These are phyloP conservation scores for Desmodesmus armatus DNA, from an alignment of 139 green algal species.

Conservation along the genomic window DNA sequence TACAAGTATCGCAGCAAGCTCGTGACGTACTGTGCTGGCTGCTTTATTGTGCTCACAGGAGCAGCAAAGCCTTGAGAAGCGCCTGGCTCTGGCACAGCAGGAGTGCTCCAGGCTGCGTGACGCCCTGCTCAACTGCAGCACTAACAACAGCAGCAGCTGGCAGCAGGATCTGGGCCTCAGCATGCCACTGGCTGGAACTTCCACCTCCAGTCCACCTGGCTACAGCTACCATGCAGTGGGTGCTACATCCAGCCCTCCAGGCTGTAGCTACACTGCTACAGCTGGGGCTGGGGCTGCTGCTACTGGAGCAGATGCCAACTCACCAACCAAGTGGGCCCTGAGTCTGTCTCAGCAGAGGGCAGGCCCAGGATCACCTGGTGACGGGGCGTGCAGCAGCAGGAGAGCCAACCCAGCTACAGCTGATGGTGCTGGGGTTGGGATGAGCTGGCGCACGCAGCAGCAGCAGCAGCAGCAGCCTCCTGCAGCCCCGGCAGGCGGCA, in stretches of 20 bases:
- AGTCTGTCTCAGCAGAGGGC: no score
- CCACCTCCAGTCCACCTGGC: not conserved
- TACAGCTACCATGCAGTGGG: not conserved
- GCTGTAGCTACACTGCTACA: not conserved
- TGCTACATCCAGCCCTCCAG: not conserved
- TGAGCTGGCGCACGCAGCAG: no score
- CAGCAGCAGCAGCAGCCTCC: no score
- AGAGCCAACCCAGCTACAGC: no score
- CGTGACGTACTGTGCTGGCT: not conserved
- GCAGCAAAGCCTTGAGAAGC: slow-evolving; percentile 18
- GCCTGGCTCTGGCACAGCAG: slow-evolving; percentile 10
- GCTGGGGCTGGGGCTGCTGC: not conserved
- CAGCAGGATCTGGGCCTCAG: not conserved
- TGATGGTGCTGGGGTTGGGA: no score
- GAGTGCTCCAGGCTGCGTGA: slow-evolving; percentile 26
- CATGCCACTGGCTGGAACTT: not conserved
- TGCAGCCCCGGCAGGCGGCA: no score
- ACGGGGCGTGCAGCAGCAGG: no score
- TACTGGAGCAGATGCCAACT: not conserved
- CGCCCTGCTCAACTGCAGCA: not conserved
- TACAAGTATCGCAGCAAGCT: not conserved
- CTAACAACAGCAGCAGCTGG: not conserved
- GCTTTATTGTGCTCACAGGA: slow-evolving; percentile 4
- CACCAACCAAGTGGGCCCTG: no score
- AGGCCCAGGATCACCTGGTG: no score